Percentiles rank a stretch among this genome's conserved stretches.
These are phyloP conservation scores for Tetraselmis chui DNA, from an alignment of 139 green algal species.

Conservation along the genomic window DNA sequence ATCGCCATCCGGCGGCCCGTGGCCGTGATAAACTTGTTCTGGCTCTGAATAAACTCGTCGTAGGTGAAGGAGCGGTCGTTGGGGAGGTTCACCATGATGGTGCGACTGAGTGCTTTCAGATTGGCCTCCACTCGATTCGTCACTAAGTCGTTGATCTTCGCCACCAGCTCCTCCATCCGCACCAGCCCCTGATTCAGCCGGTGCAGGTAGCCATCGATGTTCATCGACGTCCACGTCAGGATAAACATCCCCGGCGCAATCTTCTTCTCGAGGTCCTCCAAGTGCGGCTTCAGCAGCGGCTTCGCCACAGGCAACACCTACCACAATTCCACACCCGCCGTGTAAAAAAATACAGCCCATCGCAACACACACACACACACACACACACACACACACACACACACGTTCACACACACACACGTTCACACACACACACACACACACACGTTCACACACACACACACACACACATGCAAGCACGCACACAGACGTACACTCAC, in stretches of 20 bases:
- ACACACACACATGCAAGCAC: too few species aligned
- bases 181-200: slow-evolving; percentile 64
- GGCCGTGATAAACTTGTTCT: slow-evolving; percentile 53
- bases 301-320: slow-evolving; percentile 53
- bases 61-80: slow-evolving; percentile 71
- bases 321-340: too few species aligned
- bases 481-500: too few species aligned
- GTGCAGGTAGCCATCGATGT: slow-evolving; percentile 90
- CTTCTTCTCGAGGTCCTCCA: slow-evolving; percentile 82
- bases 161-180: slow-evolving; percentile 75
- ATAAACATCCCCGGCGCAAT: slow-evolving; percentile 71
- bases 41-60: slow-evolving; percentile 76
- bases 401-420: too few species aligned
- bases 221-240: slow-evolving; percentile 83
- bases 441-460: too few species aligned
- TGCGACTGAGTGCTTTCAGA: slow-evolving; percentile 55
- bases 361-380: too few species aligned
- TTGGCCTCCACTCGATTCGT: slow-evolving; percentile 81
- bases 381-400: too few species aligned
- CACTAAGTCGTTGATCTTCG: slow-evolving; percentile 76
- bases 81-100: slow-evolving; percentile 73
- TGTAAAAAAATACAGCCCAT: too few species aligned
- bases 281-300: slow-evolving; percentile 73
- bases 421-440: too few species aligned
- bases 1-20: slow-evolving; percentile 60